A percentile compares a stretch with the other conserved stretches of the same genome.
Conservation (phyloP, 257 asterid genomes). For the Ilex aquifolium region DNA sequence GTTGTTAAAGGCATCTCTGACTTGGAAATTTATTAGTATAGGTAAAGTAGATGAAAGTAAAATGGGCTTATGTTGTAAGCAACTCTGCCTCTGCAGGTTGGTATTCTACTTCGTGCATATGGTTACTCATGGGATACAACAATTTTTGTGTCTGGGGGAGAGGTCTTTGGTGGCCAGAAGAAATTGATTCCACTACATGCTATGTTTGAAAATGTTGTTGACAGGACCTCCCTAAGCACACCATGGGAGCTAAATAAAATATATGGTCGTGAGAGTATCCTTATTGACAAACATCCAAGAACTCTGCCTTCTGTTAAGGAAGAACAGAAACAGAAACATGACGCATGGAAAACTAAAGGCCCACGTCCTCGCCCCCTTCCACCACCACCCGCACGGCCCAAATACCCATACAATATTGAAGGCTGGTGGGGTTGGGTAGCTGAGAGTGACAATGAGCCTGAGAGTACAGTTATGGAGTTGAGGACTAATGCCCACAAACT, state of each 20-base stretch:
- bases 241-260: slow-evolving; percentile 63
- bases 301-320: slow-evolving; percentile 39
- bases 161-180: slow-evolving; percentile 95
- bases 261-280: slow-evolving; percentile 85
- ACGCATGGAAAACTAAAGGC: slow-evolving; percentile 54
- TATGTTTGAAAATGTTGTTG: slow-evolving; percentile 90
- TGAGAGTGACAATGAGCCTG: slow-evolving; percentile 94
- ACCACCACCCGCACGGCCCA: slow-evolving; percentile 83
- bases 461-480: slow-evolving; percentile 84
- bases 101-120: slow-evolving; percentile 87
- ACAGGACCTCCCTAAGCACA: slow-evolving; percentile 77
- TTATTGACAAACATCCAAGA: slow-evolving; percentile 46
- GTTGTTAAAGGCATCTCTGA: too few species aligned
- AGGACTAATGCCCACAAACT: slow-evolving; percentile 87
- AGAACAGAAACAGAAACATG: slow-evolving; percentile 43
- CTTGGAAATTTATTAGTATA: too few species aligned
- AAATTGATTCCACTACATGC: slow-evolving; percentile 89
- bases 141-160: slow-evolving; percentile 87
- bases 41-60: too few species aligned
- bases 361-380: slow-evolving; percentile 95
- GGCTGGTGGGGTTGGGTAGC: slow-evolving; percentile 99
- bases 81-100: slow-evolving; percentile 47
- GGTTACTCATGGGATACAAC: slow-evolving; percentile 85
- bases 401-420: slow-evolving; percentile 79
- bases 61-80: not conserved